Percentiles rank a stretch among this genome's conserved stretches.
phyloP scores from a whole-genome alignment of 2,329 filamentous ascomycete genomes.

The Pseudogymnoascus sp. region DNA sequence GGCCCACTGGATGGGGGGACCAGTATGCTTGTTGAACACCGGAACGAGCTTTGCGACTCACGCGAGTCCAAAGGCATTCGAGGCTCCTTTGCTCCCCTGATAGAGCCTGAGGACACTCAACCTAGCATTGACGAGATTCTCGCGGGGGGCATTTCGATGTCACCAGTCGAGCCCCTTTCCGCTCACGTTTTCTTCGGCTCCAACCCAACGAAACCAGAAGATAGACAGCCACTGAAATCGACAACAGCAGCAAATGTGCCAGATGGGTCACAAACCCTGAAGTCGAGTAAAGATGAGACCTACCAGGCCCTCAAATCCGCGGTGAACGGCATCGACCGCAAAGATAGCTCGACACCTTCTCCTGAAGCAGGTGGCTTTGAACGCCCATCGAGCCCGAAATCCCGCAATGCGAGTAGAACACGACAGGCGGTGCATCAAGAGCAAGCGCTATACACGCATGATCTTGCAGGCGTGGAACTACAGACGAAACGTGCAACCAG shows the following conservation, averaged over 20 bases:
- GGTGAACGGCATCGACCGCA: background rate
- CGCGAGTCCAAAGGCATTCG: background rate
- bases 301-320: background rate
- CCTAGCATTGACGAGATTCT: slow-evolving; percentile 9
- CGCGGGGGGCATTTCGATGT: background rate
- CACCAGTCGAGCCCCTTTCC: slow-evolving; percentile 7
- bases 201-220: background rate
- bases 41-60: background rate
- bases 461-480: background rate
- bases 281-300: background rate
- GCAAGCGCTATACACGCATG: background rate
- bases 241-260: background rate
- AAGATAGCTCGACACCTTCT: background rate
- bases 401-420: slow-evolving; percentile 9
- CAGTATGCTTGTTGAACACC: background rate
- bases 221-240: background rate
- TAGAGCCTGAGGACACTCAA: background rate
- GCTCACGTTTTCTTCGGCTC: slow-evolving; percentile 7
- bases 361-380: background rate
- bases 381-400: slow-evolving; percentile 5
- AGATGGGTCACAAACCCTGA: background rate
- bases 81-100: background rate
- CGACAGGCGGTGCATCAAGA: background rate
- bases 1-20: background rate
- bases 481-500: background rate